Percentiles rank a stretch among this genome's conserved stretches.
Conservation (phyloP, 2,329 filamentous ascomycete genomes). For the Moelleriella libera region DNA sequence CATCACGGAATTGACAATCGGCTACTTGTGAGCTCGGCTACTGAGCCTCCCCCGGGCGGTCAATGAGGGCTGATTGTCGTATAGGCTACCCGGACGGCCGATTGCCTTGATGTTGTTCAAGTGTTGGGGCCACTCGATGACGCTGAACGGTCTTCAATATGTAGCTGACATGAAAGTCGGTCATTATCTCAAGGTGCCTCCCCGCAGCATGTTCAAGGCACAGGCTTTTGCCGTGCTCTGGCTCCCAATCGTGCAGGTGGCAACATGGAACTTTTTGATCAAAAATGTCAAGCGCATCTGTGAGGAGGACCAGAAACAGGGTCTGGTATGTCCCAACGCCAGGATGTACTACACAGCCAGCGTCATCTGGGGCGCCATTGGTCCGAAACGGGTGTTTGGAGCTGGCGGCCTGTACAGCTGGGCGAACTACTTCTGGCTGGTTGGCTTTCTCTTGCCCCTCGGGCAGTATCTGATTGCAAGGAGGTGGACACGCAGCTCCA, state of each 20-base stretch:
- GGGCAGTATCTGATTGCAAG: slow-evolving; percentile 31
- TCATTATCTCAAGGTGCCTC: slow-evolving; percentile 36
- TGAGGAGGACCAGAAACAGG: slow-evolving; percentile 26
- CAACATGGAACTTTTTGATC: slow-evolving; percentile 20
- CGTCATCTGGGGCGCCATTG: slow-evolving; percentile 46
- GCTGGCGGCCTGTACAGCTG: slow-evolving; percentile 21
- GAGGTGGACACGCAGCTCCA: slow-evolving; percentile 15
- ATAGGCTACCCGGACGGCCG: slow-evolving; percentile 23
- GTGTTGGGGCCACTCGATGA: slow-evolving; percentile 27
- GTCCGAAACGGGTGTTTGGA: slow-evolving; percentile 16
- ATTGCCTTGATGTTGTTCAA: slow-evolving; percentile 35
- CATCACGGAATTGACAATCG: slow-evolving; percentile 30
- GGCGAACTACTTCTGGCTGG: slow-evolving; percentile 38
- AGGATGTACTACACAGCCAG: slow-evolving; percentile 44
- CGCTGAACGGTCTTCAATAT: slow-evolving; percentile 27
- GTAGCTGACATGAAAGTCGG: slow-evolving; percentile 33
- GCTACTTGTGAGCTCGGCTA: slow-evolving; percentile 20
- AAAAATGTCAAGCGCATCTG: slow-evolving; percentile 38
- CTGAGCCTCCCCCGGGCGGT: background rate
- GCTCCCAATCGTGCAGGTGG: slow-evolving; percentile 19
- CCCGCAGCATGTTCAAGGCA: slow-evolving; percentile 29
- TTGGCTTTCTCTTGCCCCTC: slow-evolving; percentile 30
- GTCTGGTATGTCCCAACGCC: slow-evolving; percentile 39
- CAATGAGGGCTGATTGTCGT: background rate
- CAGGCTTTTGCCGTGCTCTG: slow-evolving; percentile 22